Percentiles rank a stretch among this genome's conserved stretches.
Conservation (phyloP, 176 grass and related monocot species). For the Secale cereale region DNA sequence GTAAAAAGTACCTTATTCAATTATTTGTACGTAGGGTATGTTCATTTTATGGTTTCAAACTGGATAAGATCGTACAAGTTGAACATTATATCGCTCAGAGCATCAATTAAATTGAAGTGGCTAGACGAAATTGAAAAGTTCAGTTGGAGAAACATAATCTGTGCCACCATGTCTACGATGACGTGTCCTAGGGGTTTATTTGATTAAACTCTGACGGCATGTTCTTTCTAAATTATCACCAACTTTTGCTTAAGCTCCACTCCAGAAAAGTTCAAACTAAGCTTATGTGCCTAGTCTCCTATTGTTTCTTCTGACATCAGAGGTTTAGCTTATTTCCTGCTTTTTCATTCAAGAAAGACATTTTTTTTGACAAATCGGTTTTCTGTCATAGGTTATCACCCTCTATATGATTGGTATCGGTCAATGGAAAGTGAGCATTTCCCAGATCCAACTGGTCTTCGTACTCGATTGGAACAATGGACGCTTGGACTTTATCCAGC, state of each 20-base stretch:
- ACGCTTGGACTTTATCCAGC: constrained; percentile 91
- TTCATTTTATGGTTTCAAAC: constrained; percentile 7
- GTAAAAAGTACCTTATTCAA: not conserved
- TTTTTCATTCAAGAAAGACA: not conserved
- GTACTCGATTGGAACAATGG: constrained; percentile 89
- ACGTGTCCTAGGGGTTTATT: not conserved
- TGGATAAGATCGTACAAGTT: not conserved
- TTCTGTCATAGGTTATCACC: constrained; percentile 52
- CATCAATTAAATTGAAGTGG: not conserved
- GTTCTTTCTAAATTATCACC: not conserved
- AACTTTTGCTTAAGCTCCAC: not conserved
- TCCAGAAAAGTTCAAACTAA: not conserved
- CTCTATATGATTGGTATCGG: constrained; percentile 61
- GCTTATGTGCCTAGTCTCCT: not conserved
- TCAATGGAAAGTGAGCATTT: constrained; percentile 99
- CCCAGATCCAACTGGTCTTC: constrained; percentile 85
- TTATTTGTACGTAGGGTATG: not conserved
- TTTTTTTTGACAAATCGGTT: not conserved
- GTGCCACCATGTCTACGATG: not conserved
- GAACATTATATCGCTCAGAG: not conserved
- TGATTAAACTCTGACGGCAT: not conserved
- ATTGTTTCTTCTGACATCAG: not conserved
- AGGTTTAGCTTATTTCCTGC: not conserved
- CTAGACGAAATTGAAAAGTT: not conserved
- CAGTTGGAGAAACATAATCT: not conserved